These are phyloP conservation scores for Colletotrichum sp. DNA, from an alignment of 2,329 filamentous ascomycete genomes.

Conservation along the genomic window DNA sequence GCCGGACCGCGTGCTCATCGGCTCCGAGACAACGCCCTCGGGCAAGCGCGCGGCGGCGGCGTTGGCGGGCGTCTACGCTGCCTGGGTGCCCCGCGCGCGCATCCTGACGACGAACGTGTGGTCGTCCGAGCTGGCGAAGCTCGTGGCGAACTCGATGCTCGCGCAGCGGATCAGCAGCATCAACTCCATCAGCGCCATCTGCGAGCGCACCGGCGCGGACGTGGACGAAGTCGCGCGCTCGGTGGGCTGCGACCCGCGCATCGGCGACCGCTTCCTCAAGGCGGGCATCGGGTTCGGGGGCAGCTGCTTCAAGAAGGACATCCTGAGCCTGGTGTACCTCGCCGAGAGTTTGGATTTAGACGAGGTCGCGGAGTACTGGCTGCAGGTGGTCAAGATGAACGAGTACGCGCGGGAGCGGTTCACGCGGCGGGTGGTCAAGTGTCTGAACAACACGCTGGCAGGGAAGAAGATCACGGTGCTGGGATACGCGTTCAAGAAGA, in stretches of 20 bases:
- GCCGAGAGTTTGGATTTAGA: conserved; percentile 71
- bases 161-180: conserved; percentile 83
- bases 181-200: conserved; percentile 80
- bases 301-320: conserved; percentile 83
- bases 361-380: conserved; percentile 79
- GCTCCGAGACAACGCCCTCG: conserved; percentile 63
- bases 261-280: conserved; percentile 75
- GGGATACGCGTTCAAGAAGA: conserved; percentile 81
- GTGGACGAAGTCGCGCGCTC: conserved; percentile 72
- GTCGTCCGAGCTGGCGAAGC: conserved; percentile 80
- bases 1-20: conserved; percentile 78
- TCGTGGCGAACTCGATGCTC: conserved; percentile 80
- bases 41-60: conserved; percentile 67
- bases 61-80: conserved; percentile 69
- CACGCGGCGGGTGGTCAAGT: conserved; percentile 66
- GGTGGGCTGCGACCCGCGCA: conserved; percentile 72
- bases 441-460: conserved; percentile 70
- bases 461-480: conserved; percentile 76
- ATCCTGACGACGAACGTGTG: conserved; percentile 77
- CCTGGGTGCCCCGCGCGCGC: conserved; percentile 70
- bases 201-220: conserved; percentile 76
- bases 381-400: conserved; percentile 76
- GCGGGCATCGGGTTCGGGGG: conserved; percentile 81
- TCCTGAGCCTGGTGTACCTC: conserved; percentile 76
- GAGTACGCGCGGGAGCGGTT: conserved; percentile 76